Conservation (phyloP, 306 rosid genomes). For the Pyrus communis region DNA sequence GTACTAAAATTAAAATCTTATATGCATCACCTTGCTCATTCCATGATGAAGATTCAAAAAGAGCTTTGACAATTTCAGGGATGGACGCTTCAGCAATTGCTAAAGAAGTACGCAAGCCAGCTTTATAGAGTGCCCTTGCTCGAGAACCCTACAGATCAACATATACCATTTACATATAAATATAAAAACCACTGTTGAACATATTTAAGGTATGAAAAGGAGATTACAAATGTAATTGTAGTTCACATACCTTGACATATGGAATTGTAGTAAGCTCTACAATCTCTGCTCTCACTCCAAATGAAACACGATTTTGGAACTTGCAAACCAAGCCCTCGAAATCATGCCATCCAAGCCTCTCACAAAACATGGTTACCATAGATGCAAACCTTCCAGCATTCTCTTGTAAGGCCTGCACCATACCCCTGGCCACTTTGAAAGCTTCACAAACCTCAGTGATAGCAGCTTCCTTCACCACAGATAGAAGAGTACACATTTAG, state of each 20-base stretch:
- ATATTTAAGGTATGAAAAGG: conserved; percentile 3
- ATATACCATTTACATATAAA: not conserved
- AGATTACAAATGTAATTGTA: not conserved
- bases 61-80: conserved; percentile 73
- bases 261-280: conserved; percentile 96
- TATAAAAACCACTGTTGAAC: not conserved
- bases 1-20: not conserved
- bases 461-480: conserved; percentile 67
- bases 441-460: conserved; percentile 83
- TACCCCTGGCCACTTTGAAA: conserved; percentile 92
- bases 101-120: conserved; percentile 82
- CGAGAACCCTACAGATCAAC: conserved; percentile 73
- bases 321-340: conserved; percentile 82
- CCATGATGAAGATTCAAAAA: conserved; percentile 87
- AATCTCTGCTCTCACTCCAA: conserved; percentile 92
- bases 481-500: conserved; percentile 8
- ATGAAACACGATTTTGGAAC: conserved; percentile 93
- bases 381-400: conserved; percentile 98
- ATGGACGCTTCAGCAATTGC: conserved; percentile 96
- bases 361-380: conserved; percentile 90
- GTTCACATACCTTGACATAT: conserved; percentile 55
- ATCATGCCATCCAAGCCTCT: conserved; percentile 96
- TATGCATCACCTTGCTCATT: conserved; percentile 60
- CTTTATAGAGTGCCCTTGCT: conserved; percentile 94
- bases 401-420: conserved; percentile 96